Conservation (phyloP, 1,139 yeast genomes). For the Sugiyamaella paludigena region DNA sequence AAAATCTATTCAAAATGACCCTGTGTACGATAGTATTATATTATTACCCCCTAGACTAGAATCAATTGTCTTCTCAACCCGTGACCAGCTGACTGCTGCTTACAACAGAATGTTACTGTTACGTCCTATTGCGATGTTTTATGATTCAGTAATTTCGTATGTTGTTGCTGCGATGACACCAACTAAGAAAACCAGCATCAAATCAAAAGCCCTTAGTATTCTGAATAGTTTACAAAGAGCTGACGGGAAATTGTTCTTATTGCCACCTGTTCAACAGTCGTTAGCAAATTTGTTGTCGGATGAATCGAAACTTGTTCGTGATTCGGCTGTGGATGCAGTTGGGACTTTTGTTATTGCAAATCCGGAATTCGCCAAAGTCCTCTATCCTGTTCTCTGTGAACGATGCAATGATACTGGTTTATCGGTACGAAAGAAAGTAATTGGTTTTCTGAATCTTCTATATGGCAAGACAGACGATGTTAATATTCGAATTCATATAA, state of each 20-base stretch:
- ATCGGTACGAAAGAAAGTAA: slow-evolving; percentile 61
- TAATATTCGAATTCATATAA: too few relatives aligned
- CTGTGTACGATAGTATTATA: not conserved
- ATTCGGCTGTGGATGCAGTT: slow-evolving; percentile 69
- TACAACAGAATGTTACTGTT: slow-evolving; percentile 18
- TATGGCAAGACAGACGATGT: too few relatives aligned
- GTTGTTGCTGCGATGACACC: slow-evolving; percentile 51
- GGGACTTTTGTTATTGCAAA: slow-evolving; percentile 48
- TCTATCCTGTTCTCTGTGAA: slow-evolving; percentile 50
- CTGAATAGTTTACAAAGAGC: slow-evolving; percentile 51
- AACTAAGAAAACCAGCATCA: slow-evolving; percentile 52
- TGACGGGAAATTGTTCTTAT: slow-evolving; percentile 50
- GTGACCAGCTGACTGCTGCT: slow-evolving; percentile 1
- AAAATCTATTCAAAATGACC: slow-evolving; percentile 1
- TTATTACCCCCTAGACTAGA: not conserved
- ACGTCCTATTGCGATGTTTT: slow-evolving; percentile 43
- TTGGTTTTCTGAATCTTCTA: slow-evolving; percentile 35
- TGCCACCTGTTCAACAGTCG: slow-evolving; percentile 51
- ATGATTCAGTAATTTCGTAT: slow-evolving; percentile 53
- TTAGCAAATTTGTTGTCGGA: slow-evolving; percentile 55
- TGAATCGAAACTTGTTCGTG: slow-evolving; percentile 67
- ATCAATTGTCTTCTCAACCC: too few relatives aligned
- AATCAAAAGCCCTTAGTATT: slow-evolving; percentile 63
- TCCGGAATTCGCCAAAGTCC: slow-evolving; percentile 48
- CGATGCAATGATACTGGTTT: slow-evolving; percentile 59